Percentiles rank a stretch among this genome's conserved stretches.
These are phyloP conservation scores for Hypoxylon sp. DNA, from an alignment of 2,329 filamentous ascomycete genomes.

Conservation along the genomic window DNA sequence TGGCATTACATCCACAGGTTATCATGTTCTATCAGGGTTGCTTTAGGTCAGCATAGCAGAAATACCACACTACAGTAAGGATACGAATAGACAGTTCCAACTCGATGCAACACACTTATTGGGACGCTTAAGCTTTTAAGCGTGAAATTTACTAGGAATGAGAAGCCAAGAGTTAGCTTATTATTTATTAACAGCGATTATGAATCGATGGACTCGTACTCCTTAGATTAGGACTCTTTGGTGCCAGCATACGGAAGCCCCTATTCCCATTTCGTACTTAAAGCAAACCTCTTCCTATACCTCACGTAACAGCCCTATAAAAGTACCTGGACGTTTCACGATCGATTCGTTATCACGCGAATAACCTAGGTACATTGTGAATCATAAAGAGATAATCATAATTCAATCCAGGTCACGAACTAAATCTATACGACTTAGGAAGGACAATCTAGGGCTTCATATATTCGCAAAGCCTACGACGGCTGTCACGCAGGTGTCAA, in stretches of 20 bases:
- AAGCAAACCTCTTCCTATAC: not conserved
- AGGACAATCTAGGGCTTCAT: not conserved
- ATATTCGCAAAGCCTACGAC: not conserved
- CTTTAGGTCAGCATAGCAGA: conserved; percentile 8
- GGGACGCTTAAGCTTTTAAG: not conserved
- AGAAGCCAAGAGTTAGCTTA: not conserved
- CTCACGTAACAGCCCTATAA: not conserved
- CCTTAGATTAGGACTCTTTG: not conserved
- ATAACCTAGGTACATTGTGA: not conserved
- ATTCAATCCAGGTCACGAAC: not conserved
- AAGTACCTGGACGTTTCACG: not conserved
- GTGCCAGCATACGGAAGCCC: not conserved
- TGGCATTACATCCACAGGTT: not conserved
- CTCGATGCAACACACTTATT: not conserved
- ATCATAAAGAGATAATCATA: not conserved
- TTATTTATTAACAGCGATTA: not conserved
- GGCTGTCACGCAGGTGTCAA: not conserved
- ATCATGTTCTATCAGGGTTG: not conserved
- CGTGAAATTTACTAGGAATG: not conserved
- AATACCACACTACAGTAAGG: conserved; percentile 3
- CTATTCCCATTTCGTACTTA: not conserved
- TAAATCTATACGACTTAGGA: not conserved
- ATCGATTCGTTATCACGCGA: not conserved
- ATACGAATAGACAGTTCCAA: conserved; percentile 5
- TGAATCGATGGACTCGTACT: not conserved